These are phyloP conservation scores for Lepiota venenata DNA, from an alignment of 768 basidiomycete species.

Conservation along the genomic window DNA sequence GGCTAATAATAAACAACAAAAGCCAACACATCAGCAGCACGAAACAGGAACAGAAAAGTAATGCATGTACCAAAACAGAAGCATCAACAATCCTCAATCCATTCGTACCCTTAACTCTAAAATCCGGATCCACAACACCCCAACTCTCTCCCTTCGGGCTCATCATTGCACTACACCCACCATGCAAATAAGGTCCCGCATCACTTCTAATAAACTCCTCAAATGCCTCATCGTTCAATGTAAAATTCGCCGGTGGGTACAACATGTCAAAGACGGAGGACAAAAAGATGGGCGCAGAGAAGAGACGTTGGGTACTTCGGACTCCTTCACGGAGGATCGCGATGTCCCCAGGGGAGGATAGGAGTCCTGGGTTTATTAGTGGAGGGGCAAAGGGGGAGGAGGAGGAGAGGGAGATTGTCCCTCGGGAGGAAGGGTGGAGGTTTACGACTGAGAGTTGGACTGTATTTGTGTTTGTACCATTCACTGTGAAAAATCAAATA, in stretches of 20 bases:
- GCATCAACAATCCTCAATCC: conserved; percentile 36
- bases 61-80: conserved; percentile 25
- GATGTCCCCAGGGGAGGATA: conserved; percentile 9
- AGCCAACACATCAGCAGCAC: conserved; percentile 16
- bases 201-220: conserved; percentile 15
- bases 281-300: conserved; percentile 4
- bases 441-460: conserved; percentile 1
- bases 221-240: too few species aligned
- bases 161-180: conserved; percentile 27
- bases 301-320: conserved; percentile 11
- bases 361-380: conserved; percentile 1
- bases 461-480: background rate
- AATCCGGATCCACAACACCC: background rate
- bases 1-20: too few species aligned
- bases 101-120: conserved; percentile 19
- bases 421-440: conserved; percentile 6
- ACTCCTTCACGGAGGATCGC: conserved; percentile 7
- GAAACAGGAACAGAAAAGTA: background rate
- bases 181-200: conserved; percentile 22
- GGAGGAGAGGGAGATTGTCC: background rate
- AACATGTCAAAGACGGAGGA: conserved; percentile 1
- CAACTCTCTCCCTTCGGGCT: conserved; percentile 13
- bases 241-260: background rate
- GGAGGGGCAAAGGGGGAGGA: conserved; percentile 10
- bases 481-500: background rate